Evolutionary conservation across 2,329 filamentous ascomycete species (phyloP), one percentile per base, ranked within the genome.

Genomic region (Paraphaeosphaeria minitans): DNA sequence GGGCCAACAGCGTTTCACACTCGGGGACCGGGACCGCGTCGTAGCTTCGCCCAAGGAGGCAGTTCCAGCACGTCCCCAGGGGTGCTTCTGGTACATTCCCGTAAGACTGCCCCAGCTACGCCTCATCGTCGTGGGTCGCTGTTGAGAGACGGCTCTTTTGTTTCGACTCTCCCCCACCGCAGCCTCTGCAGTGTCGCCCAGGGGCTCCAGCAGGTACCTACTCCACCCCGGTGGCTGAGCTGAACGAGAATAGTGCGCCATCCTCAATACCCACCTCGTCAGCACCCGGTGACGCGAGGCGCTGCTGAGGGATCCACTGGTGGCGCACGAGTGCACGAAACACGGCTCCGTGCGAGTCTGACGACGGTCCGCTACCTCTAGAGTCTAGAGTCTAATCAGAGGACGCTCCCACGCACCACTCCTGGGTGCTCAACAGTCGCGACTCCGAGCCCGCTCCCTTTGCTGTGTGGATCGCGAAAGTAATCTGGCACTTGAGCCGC

Each of bases 301-400:
- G 57, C 31, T 64, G 57, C 55, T 52, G 53, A 55, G 55, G 45
- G 66, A 59, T 65, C 66, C 67, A 66, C 67, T 54, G 62, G 61
- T 58, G 58, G 68, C 69, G 68, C 64, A 68, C 29, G 19, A 37
- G 13, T 12, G 66, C 64, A 65, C 69, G 66, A 69, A 70, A 69
- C 68, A 67, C 68, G 66, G 61, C 62, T 58, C 57, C 61, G 64
- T 70, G 66, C 24, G 24, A 27, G 24, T 27, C 71, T 39, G 33
- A 39, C 48, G 31, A 35, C 31, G 31, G 21, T 51, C 33, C 19
- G 12, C 24, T 4, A 41, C 48, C 19, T 5, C 16, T 4, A 48
- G 21, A n/a, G n/a, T n/a, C n/a, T n/a, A n/a, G n/a, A n/a, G n/a
- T n/a, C n/a, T n/a, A n/a, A n/a, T 19, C 43, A 14, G 24, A 43